Percentiles rank a stretch among this genome's conserved stretches.
phyloP scores from a whole-genome alignment of 2,329 filamentous ascomycete species.

The Didymella exigua region DNA sequence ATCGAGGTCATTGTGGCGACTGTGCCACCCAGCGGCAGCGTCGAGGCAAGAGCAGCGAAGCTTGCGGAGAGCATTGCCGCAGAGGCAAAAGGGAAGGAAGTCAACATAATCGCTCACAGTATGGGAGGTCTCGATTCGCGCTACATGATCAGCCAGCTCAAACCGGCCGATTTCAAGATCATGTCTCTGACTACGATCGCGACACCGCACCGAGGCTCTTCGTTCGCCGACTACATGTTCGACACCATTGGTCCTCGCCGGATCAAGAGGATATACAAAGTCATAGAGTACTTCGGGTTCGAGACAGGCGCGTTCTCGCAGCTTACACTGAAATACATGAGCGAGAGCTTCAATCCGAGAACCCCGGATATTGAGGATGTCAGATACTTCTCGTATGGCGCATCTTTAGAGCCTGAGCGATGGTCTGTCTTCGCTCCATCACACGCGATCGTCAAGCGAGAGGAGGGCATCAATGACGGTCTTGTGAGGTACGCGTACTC shows the following conservation, averaged over 20 bases:
- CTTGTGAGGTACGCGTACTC: conserved; percentile 57
- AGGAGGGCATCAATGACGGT: conserved; percentile 67
- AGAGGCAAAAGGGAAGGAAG: conserved; percentile 61
- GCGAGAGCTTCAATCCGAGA: conserved; percentile 62
- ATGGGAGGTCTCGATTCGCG: conserved; percentile 67
- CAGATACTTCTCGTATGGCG: conserved; percentile 68
- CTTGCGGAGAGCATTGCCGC: conserved; percentile 59
- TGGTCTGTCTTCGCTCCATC: conserved; percentile 64
- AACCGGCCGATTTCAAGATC: conserved; percentile 73
- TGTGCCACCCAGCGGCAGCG: conserved; percentile 64
- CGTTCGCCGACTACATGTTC: conserved; percentile 67
- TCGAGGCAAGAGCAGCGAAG: conserved; percentile 62
- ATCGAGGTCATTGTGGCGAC: conserved; percentile 66
- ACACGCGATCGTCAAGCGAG: conserved; percentile 59
- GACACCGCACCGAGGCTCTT: conserved; percentile 65
- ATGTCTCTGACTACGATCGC: conserved; percentile 69
- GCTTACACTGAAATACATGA: conserved; percentile 64
- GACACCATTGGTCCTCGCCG: conserved; percentile 62
- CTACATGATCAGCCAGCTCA: conserved; percentile 66
- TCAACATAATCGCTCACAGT: conserved; percentile 71
- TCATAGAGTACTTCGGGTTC: conserved; percentile 60
- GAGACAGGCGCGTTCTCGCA: conserved; percentile 67
- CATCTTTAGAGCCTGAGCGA: conserved; percentile 59
- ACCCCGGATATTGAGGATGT: conserved; percentile 62
- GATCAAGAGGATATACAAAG: conserved; percentile 61